A percentile compares a stretch with the other conserved stretches of the same genome.
Conservation (phyloP, 495 filamentous ascomycete genomes). For the Aspergillus baeticus region DNA sequence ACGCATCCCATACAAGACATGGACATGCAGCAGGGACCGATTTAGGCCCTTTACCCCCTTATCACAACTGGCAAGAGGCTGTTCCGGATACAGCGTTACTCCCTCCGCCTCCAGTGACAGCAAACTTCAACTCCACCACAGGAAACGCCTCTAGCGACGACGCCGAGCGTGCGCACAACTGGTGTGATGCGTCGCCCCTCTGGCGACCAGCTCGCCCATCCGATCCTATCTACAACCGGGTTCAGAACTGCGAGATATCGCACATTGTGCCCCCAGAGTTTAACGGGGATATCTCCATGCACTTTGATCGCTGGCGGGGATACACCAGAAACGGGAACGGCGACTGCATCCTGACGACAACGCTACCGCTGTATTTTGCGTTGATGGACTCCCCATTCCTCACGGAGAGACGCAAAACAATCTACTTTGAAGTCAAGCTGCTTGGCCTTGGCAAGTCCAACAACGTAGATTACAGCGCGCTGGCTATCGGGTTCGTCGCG, state of each 20-base stretch:
- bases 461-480: conserved; percentile 51
- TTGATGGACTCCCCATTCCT: conserved; percentile 62
- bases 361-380: conserved; percentile 75
- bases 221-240: conserved; percentile 33
- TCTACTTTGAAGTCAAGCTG: conserved; percentile 80
- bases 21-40: background rate
- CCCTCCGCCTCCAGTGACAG: conserved; percentile 76
- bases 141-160: conserved; percentile 72
- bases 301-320: conserved; percentile 44
- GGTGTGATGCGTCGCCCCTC: conserved; percentile 66
- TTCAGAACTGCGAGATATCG: conserved; percentile 42
- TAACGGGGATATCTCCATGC: conserved; percentile 36
- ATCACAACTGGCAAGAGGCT: conserved; percentile 77
- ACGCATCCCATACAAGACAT: conserved; percentile 19
- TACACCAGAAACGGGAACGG: conserved; percentile 36
- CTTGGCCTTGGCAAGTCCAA: conserved; percentile 38
- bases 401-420: conserved; percentile 53
- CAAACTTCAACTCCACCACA: conserved; percentile 63
- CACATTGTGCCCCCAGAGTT: conserved; percentile 49
- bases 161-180: conserved; percentile 69
- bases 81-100: conserved; percentile 79
- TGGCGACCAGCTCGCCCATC: conserved; percentile 52
- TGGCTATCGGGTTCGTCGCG: conserved; percentile 77
- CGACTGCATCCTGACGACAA: conserved; percentile 56
- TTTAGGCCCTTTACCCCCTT: conserved; percentile 48